Evolutionary conservation across 257 asterid species (phyloP), one percentile per base, ranked within the genome.

Genomic region (Primulina tabacum): DNA sequence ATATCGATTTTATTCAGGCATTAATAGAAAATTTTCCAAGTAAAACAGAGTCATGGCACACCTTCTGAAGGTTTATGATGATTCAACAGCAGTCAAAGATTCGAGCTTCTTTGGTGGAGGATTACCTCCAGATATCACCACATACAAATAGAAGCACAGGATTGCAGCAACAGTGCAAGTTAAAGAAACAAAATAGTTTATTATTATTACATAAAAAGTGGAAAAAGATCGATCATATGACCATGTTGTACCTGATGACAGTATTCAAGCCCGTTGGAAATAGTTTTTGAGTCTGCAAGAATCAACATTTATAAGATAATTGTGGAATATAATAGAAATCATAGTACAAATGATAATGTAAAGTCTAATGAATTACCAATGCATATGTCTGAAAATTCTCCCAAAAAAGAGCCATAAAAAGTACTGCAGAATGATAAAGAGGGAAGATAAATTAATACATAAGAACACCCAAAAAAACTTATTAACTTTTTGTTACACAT

Each of bases 81-180:
- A 50, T 56, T 55, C 78, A 52, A 55, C 82, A 60, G 79, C 66
- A 68, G 76, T 73, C 6, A 75, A 56, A 16, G 84, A 14, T 71
- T 79, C 77, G 67, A 60, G 62, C 83, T 85, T 85, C 86, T 85
- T 85, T n/a, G 90, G 88, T 21, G 90, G 90, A 58, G 90, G 90
- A 60, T 85, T 85, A 52, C 90, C 90, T 67, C 90, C 90, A 6
- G 90, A 86, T 69, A 93, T 60, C 76, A 93, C 87, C 80, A 93
- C 97, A 20, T 93, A 93, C 9, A 87, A 65, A 61, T 89, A 93
- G 83, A 93, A 93, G 85, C 86, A 80, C 32, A 90, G 76, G 97
- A 93, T 93, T 79, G 97, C 92, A 73, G 92, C 92, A 82, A 96
- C 90, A 76, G 62, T 6, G 43, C 65, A 65, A 32, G 62, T 14